Conservation (phyloP, 2,329 filamentous ascomycete species). For the Zymoseptoria pseudotritici region DNA sequence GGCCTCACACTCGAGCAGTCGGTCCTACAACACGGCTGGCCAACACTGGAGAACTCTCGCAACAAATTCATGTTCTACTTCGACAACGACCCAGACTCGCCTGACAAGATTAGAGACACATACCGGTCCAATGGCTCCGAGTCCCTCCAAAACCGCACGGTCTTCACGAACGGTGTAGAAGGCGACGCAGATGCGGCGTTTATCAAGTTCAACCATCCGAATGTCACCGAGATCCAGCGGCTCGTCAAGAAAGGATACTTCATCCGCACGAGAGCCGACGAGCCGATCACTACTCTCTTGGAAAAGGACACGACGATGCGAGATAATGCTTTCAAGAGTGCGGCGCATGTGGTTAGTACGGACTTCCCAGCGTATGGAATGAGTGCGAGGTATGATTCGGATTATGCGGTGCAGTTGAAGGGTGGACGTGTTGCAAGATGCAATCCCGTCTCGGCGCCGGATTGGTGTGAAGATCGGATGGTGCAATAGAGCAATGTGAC, state of each 20-base stretch:
- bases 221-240: slow-evolving; percentile 36
- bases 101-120: slow-evolving; percentile 29
- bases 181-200: slow-evolving; percentile 42
- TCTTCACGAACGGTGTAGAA: slow-evolving; percentile 44
- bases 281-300: slow-evolving; percentile 39
- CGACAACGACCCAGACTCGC: slow-evolving; percentile 40
- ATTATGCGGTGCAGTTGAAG: slow-evolving; percentile 37
- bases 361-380: slow-evolving; percentile 44
- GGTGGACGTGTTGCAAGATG: slow-evolving; percentile 29
- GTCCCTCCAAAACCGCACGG: slow-evolving; percentile 37
- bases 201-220: slow-evolving; percentile 44
- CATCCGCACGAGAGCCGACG: slow-evolving; percentile 44
- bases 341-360: slow-evolving; percentile 45
- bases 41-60: slow-evolving; percentile 37
- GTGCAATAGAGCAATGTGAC: slow-evolving; percentile 10
- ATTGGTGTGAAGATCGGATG: slow-evolving; percentile 29
- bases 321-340: slow-evolving; percentile 38
- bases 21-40: slow-evolving; percentile 44
- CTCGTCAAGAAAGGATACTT: slow-evolving; percentile 43
- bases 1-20: slow-evolving; percentile 41
- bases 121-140: slow-evolving; percentile 33
- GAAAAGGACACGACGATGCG: slow-evolving; percentile 37
- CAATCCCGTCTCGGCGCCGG: slow-evolving; percentile 33
- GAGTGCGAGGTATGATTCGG: slow-evolving; percentile 41
- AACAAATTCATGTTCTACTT: slow-evolving; percentile 46